These are phyloP conservation scores for Pachyrhizus erosus DNA, from an alignment of 306 rosid genomes.

Conservation along the genomic window DNA sequence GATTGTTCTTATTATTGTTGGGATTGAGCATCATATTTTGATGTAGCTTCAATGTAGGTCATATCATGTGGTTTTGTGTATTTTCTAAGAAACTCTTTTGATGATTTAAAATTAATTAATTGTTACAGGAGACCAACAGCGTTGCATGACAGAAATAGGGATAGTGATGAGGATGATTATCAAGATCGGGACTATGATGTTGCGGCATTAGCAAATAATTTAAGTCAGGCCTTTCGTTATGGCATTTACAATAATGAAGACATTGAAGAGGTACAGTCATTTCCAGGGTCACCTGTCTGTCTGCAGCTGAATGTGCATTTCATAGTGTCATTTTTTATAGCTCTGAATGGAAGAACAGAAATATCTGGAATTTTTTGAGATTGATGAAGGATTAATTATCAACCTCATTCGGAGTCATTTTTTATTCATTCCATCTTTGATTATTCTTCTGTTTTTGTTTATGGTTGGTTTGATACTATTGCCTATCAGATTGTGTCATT, in stretches of 20 bases:
- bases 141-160: conserved; percentile 89
- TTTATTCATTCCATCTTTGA: no score
- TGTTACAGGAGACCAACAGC: conserved; percentile 91
- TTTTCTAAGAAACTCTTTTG: conserved; percentile 5
- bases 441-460: conserved; percentile 8
- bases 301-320: conserved; percentile 28
- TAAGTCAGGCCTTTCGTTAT: conserved; percentile 96
- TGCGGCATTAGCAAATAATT: conserved; percentile 94
- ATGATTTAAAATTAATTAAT: conserved; percentile 35
- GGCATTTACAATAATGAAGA: conserved; percentile 89
- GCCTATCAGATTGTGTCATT: conserved; percentile 27
- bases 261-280: conserved; percentile 75
- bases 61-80: background rate
- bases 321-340: conserved; percentile 1
- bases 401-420: conserved; percentile 5
- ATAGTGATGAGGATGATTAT: conserved; percentile 95
- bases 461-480: conserved; percentile 20
- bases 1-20: conserved; percentile 2
- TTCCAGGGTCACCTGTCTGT: conserved; percentile 20
- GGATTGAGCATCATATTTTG: conserved; percentile 15
- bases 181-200: conserved; percentile 98
- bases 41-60: conserved; percentile 16
- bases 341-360: background rate
- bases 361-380: conserved; percentile 21
- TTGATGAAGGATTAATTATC: background rate